Conservation (phyloP, 129 eudicot genomes). For the Flaveria linearis region DNA sequence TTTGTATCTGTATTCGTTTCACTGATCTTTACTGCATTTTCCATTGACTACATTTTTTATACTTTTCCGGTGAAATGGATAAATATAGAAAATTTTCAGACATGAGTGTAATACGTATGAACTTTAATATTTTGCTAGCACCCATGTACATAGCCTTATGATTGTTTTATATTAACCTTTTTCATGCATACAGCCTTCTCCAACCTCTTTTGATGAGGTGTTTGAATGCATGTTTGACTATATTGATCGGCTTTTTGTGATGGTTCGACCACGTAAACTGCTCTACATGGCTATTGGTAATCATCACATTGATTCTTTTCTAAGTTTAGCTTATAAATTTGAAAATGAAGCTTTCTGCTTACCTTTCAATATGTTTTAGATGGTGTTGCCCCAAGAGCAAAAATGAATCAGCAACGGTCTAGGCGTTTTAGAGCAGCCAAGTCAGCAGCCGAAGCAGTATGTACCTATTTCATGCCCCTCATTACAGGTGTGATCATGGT, state of each 20-base stretch:
- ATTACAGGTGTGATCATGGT: neutral
- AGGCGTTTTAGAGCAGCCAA: slow-evolving; percentile 98
- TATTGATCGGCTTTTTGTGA: slow-evolving; percentile 88
- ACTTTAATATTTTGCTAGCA: slow-evolving; percentile 5
- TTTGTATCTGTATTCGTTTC: neutral
- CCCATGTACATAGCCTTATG: neutral
- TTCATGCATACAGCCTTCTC: slow-evolving; percentile 77
- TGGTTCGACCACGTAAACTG: slow-evolving; percentile 95
- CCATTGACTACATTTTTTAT: neutral
- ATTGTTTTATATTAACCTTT: neutral
- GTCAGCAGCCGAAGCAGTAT: slow-evolving; percentile 93
- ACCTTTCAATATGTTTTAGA: slow-evolving; percentile 45
- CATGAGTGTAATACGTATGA: neutral
- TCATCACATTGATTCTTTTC: slow-evolving; percentile 28
- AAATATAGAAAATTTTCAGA: neutral
- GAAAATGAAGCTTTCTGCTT: slow-evolving; percentile 8
- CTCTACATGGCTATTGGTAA: slow-evolving; percentile 95
- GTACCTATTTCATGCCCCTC: slow-evolving; percentile 26
- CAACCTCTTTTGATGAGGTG: slow-evolving; percentile 88
- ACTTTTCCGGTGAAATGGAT: neutral
- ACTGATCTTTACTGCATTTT: neutral
- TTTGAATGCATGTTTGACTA: slow-evolving; percentile 89
- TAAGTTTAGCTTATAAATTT: neutral
- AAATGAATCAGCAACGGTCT: slow-evolving; percentile 98
- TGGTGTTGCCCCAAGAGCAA: slow-evolving; percentile 99